Conservation (phyloP, 805 yeast species). For the Wickerhamiella australiensis region DNA sequence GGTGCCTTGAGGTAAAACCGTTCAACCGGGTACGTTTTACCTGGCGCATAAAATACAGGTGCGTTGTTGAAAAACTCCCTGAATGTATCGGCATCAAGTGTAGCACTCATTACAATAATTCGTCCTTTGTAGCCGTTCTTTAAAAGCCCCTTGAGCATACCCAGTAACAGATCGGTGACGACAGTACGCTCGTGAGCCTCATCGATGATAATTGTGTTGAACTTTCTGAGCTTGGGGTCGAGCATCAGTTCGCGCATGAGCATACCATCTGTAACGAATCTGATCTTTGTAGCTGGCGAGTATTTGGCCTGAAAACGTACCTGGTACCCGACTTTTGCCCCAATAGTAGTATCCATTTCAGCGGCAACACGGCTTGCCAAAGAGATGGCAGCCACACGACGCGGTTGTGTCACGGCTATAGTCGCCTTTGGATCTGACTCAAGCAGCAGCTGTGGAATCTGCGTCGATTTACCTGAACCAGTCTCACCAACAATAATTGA, state of each 20-base stretch:
- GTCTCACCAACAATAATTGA: conserved; percentile 89
- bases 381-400: conserved; percentile 94
- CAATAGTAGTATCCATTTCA: conserved; percentile 66
- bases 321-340: conserved; percentile 79
- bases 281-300: conserved; percentile 49
- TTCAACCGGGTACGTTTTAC: conserved; percentile 77
- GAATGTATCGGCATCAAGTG: conserved; percentile 81
- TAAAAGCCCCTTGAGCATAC: conserved; percentile 65
- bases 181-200: conserved; percentile 98
- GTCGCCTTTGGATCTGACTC: conserved; percentile 33
- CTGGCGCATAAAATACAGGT: conserved; percentile 79
- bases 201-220: conserved; percentile 72
- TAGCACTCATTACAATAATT: conserved; percentile 89
- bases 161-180: conserved; percentile 77
- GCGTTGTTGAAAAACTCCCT: conserved; percentile 61
- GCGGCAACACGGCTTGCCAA: conserved; percentile 86
- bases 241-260: conserved; percentile 79
- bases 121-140: conserved; percentile 47
- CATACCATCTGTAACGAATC: conserved; percentile 96
- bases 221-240: conserved; percentile 48
- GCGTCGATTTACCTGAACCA: conserved; percentile 97
- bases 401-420: conserved; percentile 91
- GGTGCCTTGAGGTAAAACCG: conserved; percentile 52
- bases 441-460: conserved; percentile 83
- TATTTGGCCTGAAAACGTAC: conserved; percentile 78